Conservation (phyloP, 192 early-diverging fungal species). For the Podila verticillata region DNA sequence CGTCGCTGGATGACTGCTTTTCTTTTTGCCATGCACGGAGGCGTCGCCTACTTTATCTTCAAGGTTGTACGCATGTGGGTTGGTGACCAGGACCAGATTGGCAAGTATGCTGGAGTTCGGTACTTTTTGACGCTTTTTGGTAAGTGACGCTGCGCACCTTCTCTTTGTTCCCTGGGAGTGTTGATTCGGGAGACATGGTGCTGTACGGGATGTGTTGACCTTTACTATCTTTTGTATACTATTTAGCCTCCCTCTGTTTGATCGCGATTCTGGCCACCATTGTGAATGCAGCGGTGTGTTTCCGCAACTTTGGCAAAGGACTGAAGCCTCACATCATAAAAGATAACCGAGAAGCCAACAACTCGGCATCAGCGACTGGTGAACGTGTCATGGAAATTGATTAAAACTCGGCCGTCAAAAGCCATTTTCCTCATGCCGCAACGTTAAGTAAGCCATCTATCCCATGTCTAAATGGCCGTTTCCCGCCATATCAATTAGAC, state of each 20-base stretch:
- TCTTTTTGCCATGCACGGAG: conserved; percentile 66
- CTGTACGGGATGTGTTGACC: conserved; percentile 11
- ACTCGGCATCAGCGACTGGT: conserved; percentile 17
- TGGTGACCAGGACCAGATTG: conserved; percentile 23
- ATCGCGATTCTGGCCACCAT: conserved; percentile 59
- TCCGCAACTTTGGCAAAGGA: conserved; percentile 68
- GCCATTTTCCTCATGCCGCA: too few relatives aligned
- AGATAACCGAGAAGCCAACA: conserved; percentile 4
- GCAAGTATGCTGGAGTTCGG: conserved; percentile 61
- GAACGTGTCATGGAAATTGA: conserved; percentile 33
- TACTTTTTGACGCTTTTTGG: conserved; percentile 79
- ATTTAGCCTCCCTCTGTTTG: conserved; percentile 57
- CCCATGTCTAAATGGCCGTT: too few relatives aligned
- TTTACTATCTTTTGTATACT: background rate
- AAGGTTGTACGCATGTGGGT: conserved; percentile 71
- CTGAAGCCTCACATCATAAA: conserved; percentile 56
- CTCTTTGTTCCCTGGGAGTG: background rate
- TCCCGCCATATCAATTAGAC: too few relatives aligned
- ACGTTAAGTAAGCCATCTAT: too few relatives aligned
- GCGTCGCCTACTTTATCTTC: conserved; percentile 75
- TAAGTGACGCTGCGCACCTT: conserved; percentile 25
- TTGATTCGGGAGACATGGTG: background rate
- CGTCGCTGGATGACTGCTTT: conserved; percentile 68
- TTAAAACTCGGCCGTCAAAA: background rate
- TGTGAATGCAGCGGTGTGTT: conserved; percentile 60